Evolutionary conservation across 257 asterid genomes (phyloP), one percentile per base, ranked within the genome.

Genomic region (Gentiana straminea): DNA sequence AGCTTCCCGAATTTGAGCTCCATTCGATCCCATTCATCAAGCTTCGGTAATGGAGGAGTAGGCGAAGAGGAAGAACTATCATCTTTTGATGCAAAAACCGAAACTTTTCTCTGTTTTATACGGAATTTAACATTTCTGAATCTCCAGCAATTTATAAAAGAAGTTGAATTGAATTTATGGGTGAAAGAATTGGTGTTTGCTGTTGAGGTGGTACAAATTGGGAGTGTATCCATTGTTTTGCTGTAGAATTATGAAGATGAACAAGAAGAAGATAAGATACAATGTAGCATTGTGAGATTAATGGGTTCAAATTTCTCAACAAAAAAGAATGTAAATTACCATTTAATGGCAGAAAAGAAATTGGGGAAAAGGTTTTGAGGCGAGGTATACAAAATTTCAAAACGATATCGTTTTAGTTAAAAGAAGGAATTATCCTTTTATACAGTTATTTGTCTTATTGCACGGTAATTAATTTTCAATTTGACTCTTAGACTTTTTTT

Each of bases 1-100:
- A 91, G 77, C 75, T 82, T 69, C 37, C 98, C 98, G 57, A 87
- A 87, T 77, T 91, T 82, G 57, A 91, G 89, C 76, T 91, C 98
- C 98, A 91, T 83, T 55, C 66, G 74, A 49, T 91, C 95, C 96
- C 94, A 84, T 35, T 78, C 80, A 61, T 79, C 89, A 58, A 91
- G 79, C 49, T 76, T 76, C 15, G 84, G 55, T 33, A 52, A 51
- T 7, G 46, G 46, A 41, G 46, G 8, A 41, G 46, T 7, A 33
- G 86, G 55, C 32, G 59, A 51, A 24, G 24, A 24, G 24, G 24
- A 24, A 0, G 24, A 24, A 24, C 24, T 24, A 32, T 83, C 95
- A 60, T 82, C 95, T 36, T 76, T 84, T 5, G 95, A 76, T 3
- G 87, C 92, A 71, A 63, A 79, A 63, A 84, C 77, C 58, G 49